Percentiles rank a stretch among this genome's conserved stretches.
phyloP scores from a whole-genome alignment of 2,329 filamentous ascomycete species.

The Byssothecium circinans region DNA sequence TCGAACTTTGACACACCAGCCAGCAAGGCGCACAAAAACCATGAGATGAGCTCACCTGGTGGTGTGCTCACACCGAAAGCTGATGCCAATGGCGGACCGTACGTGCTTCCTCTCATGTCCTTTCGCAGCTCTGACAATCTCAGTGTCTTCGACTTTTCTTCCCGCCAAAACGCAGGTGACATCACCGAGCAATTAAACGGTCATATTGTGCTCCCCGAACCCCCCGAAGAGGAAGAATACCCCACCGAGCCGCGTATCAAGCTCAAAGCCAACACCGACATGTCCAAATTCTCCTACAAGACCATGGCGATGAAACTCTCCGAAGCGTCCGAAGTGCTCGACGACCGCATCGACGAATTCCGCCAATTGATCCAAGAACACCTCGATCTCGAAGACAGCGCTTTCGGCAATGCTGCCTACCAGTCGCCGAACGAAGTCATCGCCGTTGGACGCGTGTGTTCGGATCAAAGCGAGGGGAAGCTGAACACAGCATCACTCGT shows the following conservation, averaged over 20 bases:
- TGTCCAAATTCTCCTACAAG: conserved; percentile 89
- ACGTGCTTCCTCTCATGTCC: conserved; percentile 20
- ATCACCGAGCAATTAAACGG: conserved; percentile 81
- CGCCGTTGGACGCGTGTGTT: conserved; percentile 88
- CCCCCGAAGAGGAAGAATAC: conserved; percentile 67
- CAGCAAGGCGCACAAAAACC: conserved; percentile 42
- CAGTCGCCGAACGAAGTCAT: conserved; percentile 86
- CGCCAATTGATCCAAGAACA: conserved; percentile 71
- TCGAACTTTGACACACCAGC: conserved; percentile 54
- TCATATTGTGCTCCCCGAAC: conserved; percentile 67
- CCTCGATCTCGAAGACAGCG: conserved; percentile 73
- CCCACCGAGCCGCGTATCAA: conserved; percentile 78
- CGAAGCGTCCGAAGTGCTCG: conserved; percentile 87
- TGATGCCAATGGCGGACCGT: conserved; percentile 46
- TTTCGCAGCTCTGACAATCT: conserved; percentile 16
- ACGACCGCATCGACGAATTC: conserved; percentile 94
- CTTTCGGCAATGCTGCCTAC: conserved; percentile 82
- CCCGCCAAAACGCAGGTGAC: conserved; percentile 78
- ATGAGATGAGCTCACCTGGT: conserved; percentile 55
- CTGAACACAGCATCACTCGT: conserved; percentile 84
- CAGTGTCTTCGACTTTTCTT: conserved; percentile 68
- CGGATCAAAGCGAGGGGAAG: conserved; percentile 81
- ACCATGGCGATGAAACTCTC: conserved; percentile 93
- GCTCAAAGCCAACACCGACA: conserved; percentile 81
- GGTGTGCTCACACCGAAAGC: conserved; percentile 36